phyloP scores from a whole-genome alignment of 768 basidiomycete species.

The Pleurotus pulmonarius region DNA sequence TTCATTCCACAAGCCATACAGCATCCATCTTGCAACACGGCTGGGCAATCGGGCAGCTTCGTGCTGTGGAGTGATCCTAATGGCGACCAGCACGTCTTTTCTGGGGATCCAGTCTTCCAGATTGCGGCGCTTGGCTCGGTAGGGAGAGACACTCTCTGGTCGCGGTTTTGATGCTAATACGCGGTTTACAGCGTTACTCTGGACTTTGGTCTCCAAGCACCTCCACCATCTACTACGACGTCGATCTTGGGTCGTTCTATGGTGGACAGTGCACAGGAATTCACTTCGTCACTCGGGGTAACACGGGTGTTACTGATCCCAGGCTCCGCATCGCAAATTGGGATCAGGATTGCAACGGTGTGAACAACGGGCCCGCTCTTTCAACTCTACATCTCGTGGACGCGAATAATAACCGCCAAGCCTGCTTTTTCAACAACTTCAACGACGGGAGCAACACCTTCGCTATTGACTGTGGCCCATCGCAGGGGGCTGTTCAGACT shows the following conservation, averaged over 20 bases:
- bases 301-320: too few species aligned
- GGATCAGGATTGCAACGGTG: conserved; percentile 1
- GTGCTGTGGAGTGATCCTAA: not conserved
- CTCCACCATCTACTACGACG: not conserved
- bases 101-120: not conserved
- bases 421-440: not conserved
- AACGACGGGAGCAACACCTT: not conserved
- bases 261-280: not conserved
- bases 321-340: not conserved
- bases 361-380: not conserved
- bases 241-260: not conserved
- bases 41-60: not conserved
- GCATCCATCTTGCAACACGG: not conserved
- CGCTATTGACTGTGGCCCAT: not conserved
- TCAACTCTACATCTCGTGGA: not conserved
- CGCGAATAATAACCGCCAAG: not conserved
- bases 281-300: not conserved
- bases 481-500: not conserved
- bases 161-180: not conserved
- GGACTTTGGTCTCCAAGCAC: not conserved
- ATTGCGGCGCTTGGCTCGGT: not conserved
- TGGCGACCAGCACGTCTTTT: not conserved
- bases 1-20: not conserved
- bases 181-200: not conserved
- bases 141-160: not conserved